Evolutionary conservation across 2,329 filamentous ascomycete species (phyloP).

Genomic region (Endothia cerciana): DNA sequence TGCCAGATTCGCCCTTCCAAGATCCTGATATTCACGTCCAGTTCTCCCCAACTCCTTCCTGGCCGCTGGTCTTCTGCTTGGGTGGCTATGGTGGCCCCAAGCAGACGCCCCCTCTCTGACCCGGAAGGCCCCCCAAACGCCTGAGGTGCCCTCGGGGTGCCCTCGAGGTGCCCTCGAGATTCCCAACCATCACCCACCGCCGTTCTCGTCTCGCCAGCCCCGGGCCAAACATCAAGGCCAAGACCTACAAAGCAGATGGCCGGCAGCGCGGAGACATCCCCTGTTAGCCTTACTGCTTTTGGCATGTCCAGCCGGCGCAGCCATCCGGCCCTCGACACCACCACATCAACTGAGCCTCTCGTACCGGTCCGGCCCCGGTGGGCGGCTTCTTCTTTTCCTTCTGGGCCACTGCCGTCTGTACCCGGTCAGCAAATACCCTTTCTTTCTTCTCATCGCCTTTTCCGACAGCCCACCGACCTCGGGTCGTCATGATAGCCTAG

Average conservation of each 20-base stretch:
- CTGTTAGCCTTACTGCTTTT: constrained; percentile 18
- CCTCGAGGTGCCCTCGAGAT: too few species aligned
- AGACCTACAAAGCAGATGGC: constrained; percentile 9
- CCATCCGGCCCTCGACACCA: constrained; percentile 4
- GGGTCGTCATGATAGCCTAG: constrained; percentile 12
- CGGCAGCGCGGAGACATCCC: constrained; percentile 8
- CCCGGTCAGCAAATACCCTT: constrained; percentile 16
- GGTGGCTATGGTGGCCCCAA: too few species aligned
- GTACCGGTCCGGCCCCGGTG: constrained; percentile 17
- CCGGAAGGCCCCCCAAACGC: too few species aligned
- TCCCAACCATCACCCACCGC: too few species aligned
- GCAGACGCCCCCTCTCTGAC: too few species aligned
- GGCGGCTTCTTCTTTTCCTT: neutral
- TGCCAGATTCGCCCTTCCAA: neutral
- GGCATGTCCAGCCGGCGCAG: constrained; percentile 27
- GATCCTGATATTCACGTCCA: neutral
- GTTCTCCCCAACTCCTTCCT: neutral
- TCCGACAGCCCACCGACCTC: constrained; percentile 17
- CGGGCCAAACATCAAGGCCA: constrained; percentile 6
- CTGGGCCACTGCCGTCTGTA: neutral
- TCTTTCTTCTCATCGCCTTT: constrained; percentile 5
- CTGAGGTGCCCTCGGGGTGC: too few species aligned
- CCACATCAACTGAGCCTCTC: neutral
- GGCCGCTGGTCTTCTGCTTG: too few species aligned
- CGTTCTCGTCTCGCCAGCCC: neutral